These are phyloP conservation scores for Amanita rimosa DNA, from an alignment of 768 basidiomycete genomes.

Conservation along the genomic window DNA sequence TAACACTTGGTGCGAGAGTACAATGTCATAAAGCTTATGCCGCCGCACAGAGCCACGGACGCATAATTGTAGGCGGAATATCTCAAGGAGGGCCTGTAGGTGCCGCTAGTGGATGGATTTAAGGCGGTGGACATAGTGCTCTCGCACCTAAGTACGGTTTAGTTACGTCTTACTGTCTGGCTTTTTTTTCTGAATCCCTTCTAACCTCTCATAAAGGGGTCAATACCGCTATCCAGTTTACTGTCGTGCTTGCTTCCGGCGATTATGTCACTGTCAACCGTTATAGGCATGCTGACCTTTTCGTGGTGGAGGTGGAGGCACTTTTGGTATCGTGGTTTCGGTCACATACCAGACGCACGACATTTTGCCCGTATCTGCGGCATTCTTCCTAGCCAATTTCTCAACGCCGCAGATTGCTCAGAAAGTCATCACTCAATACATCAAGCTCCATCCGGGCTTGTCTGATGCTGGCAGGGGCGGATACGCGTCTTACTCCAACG, in stretches of 20 bases:
- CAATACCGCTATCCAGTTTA: slow-evolving; percentile 36
- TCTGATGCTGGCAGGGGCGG: slow-evolving; percentile 1
- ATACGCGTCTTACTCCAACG: slow-evolving; percentile 8
- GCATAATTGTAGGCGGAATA: slow-evolving; percentile 33
- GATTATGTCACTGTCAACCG: slow-evolving; percentile 26
- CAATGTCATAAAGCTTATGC: slow-evolving; percentile 34
- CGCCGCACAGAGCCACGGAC: slow-evolving; percentile 24
- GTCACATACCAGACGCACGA: slow-evolving; percentile 35
- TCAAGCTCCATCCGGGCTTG: background rate
- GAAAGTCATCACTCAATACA: background rate
- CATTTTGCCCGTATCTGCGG: slow-evolving; percentile 18
- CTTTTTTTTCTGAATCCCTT: background rate
- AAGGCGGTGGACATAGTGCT: slow-evolving; percentile 25
- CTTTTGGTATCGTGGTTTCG: slow-evolving; percentile 34
- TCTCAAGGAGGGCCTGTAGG: slow-evolving; percentile 29
- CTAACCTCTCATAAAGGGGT: slow-evolving; percentile 21
- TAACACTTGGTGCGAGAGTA: slow-evolving; percentile 31
- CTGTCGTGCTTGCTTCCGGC: slow-evolving; percentile 30
- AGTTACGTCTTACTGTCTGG: background rate
- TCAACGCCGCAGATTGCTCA: background rate
- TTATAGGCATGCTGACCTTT: slow-evolving; percentile 32
- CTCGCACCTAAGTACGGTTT: background rate
- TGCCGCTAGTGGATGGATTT: slow-evolving; percentile 35
- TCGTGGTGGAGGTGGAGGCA: slow-evolving; percentile 25
- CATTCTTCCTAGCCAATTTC: slow-evolving; percentile 3